Conservation (phyloP, 2,329 filamentous ascomycete genomes). For the Lomentospora prolificans region DNA sequence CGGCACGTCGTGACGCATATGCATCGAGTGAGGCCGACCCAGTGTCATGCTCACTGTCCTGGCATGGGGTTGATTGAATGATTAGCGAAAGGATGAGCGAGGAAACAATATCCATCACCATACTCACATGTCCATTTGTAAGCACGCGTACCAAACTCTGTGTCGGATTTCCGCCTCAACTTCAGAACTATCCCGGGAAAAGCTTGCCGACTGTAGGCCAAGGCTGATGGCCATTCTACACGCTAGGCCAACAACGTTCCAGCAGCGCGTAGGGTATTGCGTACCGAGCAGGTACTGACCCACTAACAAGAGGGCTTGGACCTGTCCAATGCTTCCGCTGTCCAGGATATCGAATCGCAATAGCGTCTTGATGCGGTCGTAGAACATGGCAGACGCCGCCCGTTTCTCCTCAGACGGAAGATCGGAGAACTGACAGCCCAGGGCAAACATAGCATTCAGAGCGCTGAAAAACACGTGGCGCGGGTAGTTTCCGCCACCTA, state of each 20-base stretch:
- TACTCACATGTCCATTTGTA: slow-evolving; percentile 26
- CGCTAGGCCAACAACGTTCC: slow-evolving; percentile 31
- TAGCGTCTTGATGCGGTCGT: slow-evolving; percentile 21
- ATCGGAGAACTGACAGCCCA: slow-evolving; percentile 29
- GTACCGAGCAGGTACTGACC: slow-evolving; percentile 30
- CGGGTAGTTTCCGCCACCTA: slow-evolving; percentile 13
- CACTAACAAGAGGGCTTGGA: slow-evolving; percentile 29
- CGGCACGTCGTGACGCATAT: slow-evolving; percentile 12
- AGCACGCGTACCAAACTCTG: slow-evolving; percentile 29
- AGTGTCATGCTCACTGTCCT: slow-evolving; percentile 29
- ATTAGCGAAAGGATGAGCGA: neutral
- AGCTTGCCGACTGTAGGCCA: slow-evolving; percentile 25
- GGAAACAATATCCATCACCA: neutral
- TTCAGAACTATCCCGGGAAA: slow-evolving; percentile 10
- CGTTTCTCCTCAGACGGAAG: slow-evolving; percentile 15
- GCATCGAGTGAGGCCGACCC: slow-evolving; percentile 23
- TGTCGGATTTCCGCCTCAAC: slow-evolving; percentile 26
- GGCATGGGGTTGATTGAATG: neutral
- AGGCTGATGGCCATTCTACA: slow-evolving; percentile 30
- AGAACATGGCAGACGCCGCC: slow-evolving; percentile 20
- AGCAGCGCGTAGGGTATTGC: slow-evolving; percentile 28
- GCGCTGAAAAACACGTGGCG: slow-evolving; percentile 32
- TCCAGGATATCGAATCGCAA: slow-evolving; percentile 23
- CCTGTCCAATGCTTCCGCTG: slow-evolving; percentile 24
- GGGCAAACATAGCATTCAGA: slow-evolving; percentile 31